Percentiles rank a stretch among this genome's conserved stretches.
These are phyloP conservation scores for Sporothrix protearum DNA, from an alignment of 2,329 filamentous ascomycete genomes.

Conservation along the genomic window DNA sequence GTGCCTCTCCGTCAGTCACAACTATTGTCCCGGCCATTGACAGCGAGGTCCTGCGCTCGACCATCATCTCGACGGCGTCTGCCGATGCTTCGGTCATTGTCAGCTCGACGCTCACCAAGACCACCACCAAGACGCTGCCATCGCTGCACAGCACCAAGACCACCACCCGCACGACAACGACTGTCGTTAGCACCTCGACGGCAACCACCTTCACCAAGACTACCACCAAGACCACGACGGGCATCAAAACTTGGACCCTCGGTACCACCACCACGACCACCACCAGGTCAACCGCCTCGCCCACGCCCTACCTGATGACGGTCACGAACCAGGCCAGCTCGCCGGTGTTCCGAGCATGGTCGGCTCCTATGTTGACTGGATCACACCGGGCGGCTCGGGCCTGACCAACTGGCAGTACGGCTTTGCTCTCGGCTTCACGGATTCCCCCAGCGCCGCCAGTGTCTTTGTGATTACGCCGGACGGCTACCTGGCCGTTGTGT, in stretches of 20 bases:
- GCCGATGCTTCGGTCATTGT: neutral
- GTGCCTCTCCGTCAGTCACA: neutral
- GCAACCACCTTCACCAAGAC: constrained; percentile 12
- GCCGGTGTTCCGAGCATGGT: neutral
- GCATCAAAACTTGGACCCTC: neutral
- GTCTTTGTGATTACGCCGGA: neutral
- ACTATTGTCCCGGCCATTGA: neutral
- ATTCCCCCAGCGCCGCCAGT: neutral
- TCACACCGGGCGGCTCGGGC: neutral
- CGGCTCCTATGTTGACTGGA: neutral
- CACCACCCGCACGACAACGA: neutral
- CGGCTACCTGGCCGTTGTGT: neutral
- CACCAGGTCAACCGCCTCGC: neutral
- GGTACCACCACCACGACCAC: constrained; percentile 18
- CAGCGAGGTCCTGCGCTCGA: constrained; percentile 3
- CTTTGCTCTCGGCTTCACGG: constrained; percentile 2
- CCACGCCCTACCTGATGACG: neutral
- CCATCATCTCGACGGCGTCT: neutral
- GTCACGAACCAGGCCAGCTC: neutral
- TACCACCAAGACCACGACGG: neutral
- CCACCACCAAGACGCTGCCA: constrained; percentile 13
- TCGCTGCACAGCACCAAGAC: constrained; percentile 18
- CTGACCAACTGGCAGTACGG: neutral
- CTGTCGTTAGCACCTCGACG: neutral
- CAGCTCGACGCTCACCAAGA: constrained; percentile 15